phyloP scores from a whole-genome alignment of 169 alveolate species.

The Besnoitia besnoiti region DNA sequence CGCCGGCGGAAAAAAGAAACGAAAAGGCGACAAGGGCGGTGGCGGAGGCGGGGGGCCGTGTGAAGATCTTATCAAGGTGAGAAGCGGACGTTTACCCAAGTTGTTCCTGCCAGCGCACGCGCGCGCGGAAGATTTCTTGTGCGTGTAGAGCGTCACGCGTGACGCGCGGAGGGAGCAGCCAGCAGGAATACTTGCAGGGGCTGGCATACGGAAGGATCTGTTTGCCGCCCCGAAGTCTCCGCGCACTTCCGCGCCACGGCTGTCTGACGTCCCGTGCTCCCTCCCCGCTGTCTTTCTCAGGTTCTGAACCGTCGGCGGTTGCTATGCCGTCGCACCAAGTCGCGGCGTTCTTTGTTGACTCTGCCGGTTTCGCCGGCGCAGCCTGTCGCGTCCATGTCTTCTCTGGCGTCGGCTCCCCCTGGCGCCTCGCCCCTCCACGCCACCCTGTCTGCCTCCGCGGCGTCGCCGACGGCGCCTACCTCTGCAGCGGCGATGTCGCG shows the following conservation, averaged over 20 bases:
- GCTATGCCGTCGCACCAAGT: background rate
- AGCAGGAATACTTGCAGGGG: no score
- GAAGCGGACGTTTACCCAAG: no score
- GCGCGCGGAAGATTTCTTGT: no score
- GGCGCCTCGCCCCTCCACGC: background rate
- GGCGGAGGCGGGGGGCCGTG: background rate
- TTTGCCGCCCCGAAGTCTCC: no score
- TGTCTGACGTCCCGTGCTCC: no score
- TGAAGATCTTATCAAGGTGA: conserved; percentile 29
- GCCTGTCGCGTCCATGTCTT: background rate
- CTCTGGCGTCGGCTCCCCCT: background rate
- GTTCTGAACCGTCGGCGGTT: conserved; percentile 33
- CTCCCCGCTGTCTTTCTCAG: background rate
- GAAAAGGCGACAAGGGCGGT: background rate
- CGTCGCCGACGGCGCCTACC: background rate
- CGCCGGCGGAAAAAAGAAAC: background rate
- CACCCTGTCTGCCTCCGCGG: background rate
- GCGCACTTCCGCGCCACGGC: no score
- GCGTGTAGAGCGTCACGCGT: no score
- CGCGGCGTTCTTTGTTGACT: conserved; percentile 1
- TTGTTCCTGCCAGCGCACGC: no score
- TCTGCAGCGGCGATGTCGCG: conserved; percentile 73
- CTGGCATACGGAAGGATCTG: no score
- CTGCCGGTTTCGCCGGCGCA: no score
- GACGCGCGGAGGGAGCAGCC: no score